phyloP scores from a whole-genome alignment of 495 filamentous ascomycete genomes.

The Aspergillus cristatus region DNA sequence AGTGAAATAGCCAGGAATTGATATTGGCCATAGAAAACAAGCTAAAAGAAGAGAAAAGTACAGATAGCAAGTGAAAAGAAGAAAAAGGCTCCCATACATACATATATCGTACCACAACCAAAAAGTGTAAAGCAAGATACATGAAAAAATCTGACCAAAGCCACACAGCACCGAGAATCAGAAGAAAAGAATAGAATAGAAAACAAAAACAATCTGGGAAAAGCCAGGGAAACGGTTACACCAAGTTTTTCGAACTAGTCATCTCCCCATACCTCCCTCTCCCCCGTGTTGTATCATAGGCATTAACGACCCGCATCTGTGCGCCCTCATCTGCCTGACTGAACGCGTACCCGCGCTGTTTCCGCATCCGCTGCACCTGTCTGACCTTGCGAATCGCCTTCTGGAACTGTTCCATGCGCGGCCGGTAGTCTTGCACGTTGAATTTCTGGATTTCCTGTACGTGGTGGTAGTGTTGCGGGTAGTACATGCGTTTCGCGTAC shows the following conservation, averaged over 20 bases:
- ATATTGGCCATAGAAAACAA: no score
- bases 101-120: no score
- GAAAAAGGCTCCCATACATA: not conserved
- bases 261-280: slow-evolving; percentile 95
- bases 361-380: slow-evolving; percentile 98
- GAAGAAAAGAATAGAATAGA: slow-evolving; percentile 8
- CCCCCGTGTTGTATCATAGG: slow-evolving; percentile 91
- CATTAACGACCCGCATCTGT: slow-evolving; percentile 78
- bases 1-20: no score
- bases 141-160: no score
- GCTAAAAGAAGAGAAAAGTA: not conserved
- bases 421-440: slow-evolving; percentile 98
- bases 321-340: slow-evolving; percentile 89
- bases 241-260: slow-evolving; percentile 56
- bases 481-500: slow-evolving; percentile 92
- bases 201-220: slow-evolving; percentile 8
- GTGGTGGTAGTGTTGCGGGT: slow-evolving; percentile 92
- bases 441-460: slow-evolving; percentile 99
- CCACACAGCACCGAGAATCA: slow-evolving; percentile 6
- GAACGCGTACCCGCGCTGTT: slow-evolving; percentile 97
- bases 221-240: slow-evolving; percentile 20
- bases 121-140: no score
- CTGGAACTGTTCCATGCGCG: slow-evolving; percentile 99
- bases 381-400: slow-evolving; percentile 98
- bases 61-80: not conserved